These are phyloP conservation scores for Aspergillus biplanus DNA, from an alignment of 495 filamentous ascomycete species.

Conservation along the genomic window DNA sequence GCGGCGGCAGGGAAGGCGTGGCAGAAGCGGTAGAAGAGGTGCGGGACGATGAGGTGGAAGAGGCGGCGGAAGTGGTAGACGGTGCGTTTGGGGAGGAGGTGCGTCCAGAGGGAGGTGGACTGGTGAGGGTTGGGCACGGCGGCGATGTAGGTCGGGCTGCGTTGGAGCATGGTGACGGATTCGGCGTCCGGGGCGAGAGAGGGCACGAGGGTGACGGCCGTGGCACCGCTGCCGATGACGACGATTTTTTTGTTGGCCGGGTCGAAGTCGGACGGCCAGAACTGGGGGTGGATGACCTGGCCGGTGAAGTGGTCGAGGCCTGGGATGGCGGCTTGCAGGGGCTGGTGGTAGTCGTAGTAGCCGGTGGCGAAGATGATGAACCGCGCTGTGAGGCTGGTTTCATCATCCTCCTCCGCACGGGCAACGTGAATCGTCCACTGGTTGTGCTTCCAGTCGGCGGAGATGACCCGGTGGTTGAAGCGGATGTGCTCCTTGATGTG, in stretches of 20 bases:
- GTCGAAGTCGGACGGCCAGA: constrained; percentile 47
- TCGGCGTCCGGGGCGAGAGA: constrained; percentile 35
- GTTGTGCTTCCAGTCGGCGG: constrained; percentile 51
- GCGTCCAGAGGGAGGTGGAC: constrained; percentile 6
- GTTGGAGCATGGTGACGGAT: constrained; percentile 50
- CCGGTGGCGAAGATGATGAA: constrained; percentile 29
- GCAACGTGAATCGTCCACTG: background rate
- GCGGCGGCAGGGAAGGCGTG: constrained; percentile 52
- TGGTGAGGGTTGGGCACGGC: constrained; percentile 36
- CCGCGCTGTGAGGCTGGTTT: background rate
- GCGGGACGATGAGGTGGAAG: constrained; percentile 33
- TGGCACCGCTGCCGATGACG: constrained; percentile 55
- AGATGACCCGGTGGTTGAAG: constrained; percentile 54
- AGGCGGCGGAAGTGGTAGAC: constrained; percentile 34
- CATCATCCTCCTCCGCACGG: no score
- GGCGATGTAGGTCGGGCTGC: constrained; percentile 56
- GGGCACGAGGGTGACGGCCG: constrained; percentile 48
- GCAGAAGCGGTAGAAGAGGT: constrained; percentile 47
- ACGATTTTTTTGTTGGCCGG: constrained; percentile 48
- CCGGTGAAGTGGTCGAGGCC: constrained; percentile 36
- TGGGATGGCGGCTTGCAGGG: constrained; percentile 46
- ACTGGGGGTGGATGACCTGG: constrained; percentile 45
- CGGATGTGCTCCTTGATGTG: constrained; percentile 60
- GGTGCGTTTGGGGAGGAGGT: background rate
- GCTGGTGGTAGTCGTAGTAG: constrained; percentile 51